These are phyloP conservation scores for Mucuna pruriens DNA, from an alignment of 306 rosid species.

Conservation along the genomic window DNA sequence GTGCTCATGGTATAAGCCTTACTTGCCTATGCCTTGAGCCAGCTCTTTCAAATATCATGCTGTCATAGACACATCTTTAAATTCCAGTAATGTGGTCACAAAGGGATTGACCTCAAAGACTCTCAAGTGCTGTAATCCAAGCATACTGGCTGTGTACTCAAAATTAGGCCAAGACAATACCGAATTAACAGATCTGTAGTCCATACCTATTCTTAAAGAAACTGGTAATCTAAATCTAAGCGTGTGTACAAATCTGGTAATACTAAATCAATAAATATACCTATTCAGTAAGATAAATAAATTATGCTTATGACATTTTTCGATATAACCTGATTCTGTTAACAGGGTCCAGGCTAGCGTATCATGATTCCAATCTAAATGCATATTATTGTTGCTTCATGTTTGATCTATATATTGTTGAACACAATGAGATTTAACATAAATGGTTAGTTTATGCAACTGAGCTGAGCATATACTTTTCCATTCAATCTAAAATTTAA, in stretches of 20 bases:
- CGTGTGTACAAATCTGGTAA: not conserved
- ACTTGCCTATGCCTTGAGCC: too few relatives aligned
- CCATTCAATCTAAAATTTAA: constrained; percentile 18
- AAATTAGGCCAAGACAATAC: too few relatives aligned
- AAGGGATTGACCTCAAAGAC: too few relatives aligned
- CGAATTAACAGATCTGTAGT: not conserved
- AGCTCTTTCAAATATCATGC: too few relatives aligned
- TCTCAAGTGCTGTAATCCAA: too few relatives aligned
- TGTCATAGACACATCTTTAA: too few relatives aligned
- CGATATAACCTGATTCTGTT: not conserved
- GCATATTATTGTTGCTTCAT: constrained; percentile 3
- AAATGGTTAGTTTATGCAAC: constrained; percentile 17
- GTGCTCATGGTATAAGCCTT: too few relatives aligned
- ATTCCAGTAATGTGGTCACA: too few relatives aligned
- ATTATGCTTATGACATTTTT: not conserved
- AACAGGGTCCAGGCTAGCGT: not conserved
- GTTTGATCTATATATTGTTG: not conserved
- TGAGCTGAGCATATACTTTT: not conserved
- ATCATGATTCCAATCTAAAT: not conserved
- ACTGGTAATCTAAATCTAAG: not conserved
- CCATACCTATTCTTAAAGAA: not conserved
- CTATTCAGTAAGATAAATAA: not conserved
- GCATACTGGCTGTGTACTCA: too few relatives aligned
- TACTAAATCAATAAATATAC: too few relatives aligned
- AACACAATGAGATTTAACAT: not conserved